Conservation (phyloP, 2,329 filamentous ascomycete species). For the Fusarium brachygibbosum region DNA sequence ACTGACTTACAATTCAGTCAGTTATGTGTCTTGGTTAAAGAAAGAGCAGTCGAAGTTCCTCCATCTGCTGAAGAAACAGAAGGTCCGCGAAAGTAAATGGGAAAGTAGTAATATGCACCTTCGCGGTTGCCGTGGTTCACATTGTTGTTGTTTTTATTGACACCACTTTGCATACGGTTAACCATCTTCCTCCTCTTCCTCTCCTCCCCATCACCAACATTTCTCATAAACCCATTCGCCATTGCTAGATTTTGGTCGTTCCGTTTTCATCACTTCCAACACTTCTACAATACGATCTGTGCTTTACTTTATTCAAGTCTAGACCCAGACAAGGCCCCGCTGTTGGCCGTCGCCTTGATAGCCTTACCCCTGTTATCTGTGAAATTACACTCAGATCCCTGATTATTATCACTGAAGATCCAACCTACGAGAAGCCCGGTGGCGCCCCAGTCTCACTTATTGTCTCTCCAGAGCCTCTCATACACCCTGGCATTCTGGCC, state of each 20-base stretch:
- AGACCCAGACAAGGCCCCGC: conserved; percentile 39
- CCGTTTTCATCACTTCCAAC: conserved; percentile 33
- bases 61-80: neutral
- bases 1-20: too few relatives aligned
- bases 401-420: conserved; percentile 34
- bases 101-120: conserved; percentile 15
- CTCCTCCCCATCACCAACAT: conserved; percentile 28
- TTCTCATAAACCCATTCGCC: conserved; percentile 12
- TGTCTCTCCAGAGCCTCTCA: conserved; percentile 35
- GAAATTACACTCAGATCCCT: conserved; percentile 47
- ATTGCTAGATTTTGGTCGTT: conserved; percentile 38
- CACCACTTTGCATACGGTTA: conserved; percentile 4
- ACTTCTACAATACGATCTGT: conserved; percentile 22
- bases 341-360: conserved; percentile 41
- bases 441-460: conserved; percentile 39
- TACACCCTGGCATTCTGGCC: conserved; percentile 22
- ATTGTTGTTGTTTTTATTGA: conserved; percentile 41
- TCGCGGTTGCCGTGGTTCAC: conserved; percentile 37
- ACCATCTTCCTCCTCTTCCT: neutral
- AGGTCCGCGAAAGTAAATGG: neutral
- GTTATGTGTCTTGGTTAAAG: neutral
- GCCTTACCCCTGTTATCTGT: conserved; percentile 42
- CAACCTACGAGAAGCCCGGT: conserved; percentile 34
- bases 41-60: neutral
- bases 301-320: conserved; percentile 10